Evolutionary conservation across 208 protist species (phyloP).

Genomic region (Leishmania major): DNA sequence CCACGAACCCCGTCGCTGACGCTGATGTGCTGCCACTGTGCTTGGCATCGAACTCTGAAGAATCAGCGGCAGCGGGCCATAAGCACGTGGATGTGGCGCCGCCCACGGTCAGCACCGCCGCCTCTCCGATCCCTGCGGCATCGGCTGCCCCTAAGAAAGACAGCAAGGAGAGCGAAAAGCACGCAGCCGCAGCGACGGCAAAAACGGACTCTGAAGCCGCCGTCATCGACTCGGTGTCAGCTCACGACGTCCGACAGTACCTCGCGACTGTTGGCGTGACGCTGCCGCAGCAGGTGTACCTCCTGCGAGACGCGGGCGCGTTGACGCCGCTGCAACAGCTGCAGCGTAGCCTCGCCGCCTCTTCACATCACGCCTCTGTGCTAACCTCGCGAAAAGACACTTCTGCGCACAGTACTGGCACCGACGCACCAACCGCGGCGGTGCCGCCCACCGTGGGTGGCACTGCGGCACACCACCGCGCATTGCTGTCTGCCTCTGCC

Average conservation of each 20-base stretch:
- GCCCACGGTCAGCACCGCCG: background rate
- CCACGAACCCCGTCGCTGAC: background rate
- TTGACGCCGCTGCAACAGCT: conserved; percentile 4
- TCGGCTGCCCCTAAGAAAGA: background rate
- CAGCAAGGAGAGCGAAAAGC: too few relatives aligned
- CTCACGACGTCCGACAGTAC: conserved; percentile 32
- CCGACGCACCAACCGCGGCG: background rate
- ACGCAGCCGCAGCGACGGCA: background rate
- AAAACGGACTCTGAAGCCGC: background rate
- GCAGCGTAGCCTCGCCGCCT: background rate
- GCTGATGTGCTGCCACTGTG: background rate
- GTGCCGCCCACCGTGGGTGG: too few relatives aligned
- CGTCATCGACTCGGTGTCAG: conserved; percentile 19
- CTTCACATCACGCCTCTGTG: background rate
- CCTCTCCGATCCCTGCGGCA: background rate
- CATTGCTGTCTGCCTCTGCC: background rate
- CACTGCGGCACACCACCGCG: background rate
- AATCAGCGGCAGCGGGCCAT: background rate
- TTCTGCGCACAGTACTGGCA: background rate
- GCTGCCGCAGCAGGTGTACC: conserved; percentile 35
- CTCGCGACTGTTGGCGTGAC: conserved; percentile 28
- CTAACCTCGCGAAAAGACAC: background rate
- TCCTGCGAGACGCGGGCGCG: conserved; percentile 13
- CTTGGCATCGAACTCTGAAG: background rate
- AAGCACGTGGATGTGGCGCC: background rate